A percentile compares a stretch with the other conserved stretches of the same genome.
phyloP scores from a whole-genome alignment of 2,329 filamentous ascomycete species.

The Amphichorda felina region DNA sequence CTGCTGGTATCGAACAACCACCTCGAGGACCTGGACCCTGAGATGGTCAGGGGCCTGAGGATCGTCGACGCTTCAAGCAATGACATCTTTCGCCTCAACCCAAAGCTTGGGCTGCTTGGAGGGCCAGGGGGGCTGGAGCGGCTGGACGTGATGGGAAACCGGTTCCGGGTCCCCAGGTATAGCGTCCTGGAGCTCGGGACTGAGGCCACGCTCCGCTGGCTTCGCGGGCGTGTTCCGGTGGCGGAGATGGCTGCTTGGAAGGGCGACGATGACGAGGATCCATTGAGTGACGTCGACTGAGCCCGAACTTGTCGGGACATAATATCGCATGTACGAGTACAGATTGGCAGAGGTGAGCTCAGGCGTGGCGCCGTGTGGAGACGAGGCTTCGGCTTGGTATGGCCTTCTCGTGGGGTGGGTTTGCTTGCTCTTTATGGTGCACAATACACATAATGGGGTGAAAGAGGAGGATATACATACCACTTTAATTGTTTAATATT shows the following conservation, averaged over 20 bases:
- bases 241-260: slow-evolving; percentile 47
- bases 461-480: too few species aligned
- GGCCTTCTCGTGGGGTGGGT: too few species aligned
- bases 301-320: not conserved
- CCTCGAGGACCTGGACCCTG: slow-evolving; percentile 59
- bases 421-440: too few species aligned
- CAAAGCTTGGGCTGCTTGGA: slow-evolving; percentile 66
- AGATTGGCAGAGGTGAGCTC: too few species aligned
- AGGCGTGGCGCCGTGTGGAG: too few species aligned
- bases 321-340: not conserved
- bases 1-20: slow-evolving; percentile 72
- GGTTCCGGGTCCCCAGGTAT: slow-evolving; percentile 78
- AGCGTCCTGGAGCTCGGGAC: slow-evolving; percentile 79
- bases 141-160: slow-evolving; percentile 73
- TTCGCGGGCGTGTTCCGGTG: slow-evolving; percentile 62
- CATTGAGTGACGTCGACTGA: slow-evolving; percentile 4
- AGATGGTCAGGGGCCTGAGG: slow-evolving; percentile 61
- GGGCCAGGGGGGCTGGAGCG: slow-evolving; percentile 47
- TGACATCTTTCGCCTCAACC: slow-evolving; percentile 70
- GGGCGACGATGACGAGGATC: slow-evolving; percentile 26
- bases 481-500: too few species aligned
- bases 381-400: too few species aligned
- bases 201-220: slow-evolving; percentile 69
- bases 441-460: too few species aligned
- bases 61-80: slow-evolving; percentile 75